Conservation (phyloP, 208 protist species). For the Porcisia hertigi region DNA sequence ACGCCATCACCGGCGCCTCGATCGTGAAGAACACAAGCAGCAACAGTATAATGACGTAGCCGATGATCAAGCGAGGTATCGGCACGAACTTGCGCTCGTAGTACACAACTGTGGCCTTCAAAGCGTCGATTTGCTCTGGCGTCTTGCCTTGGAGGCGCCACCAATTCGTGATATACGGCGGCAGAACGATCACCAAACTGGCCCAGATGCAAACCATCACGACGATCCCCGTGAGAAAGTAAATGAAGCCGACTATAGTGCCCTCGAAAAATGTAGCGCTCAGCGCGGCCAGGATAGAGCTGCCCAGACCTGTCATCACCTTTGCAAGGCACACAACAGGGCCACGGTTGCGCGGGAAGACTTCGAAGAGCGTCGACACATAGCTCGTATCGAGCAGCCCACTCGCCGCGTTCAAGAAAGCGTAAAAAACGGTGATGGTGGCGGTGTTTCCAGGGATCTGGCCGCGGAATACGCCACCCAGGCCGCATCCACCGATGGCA, state of each 20-base stretch:
- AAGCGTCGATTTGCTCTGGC: constrained; percentile 33
- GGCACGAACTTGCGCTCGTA: constrained; percentile 68
- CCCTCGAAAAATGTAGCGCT: constrained; percentile 51
- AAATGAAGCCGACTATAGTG: constrained; percentile 54
- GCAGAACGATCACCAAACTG: constrained; percentile 50
- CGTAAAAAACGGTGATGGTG: constrained; percentile 62
- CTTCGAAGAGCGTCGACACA: constrained; percentile 55
- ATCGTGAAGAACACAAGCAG: constrained; percentile 65
- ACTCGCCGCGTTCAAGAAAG: constrained; percentile 53
- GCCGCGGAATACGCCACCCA: constrained; percentile 39
- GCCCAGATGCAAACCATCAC: constrained; percentile 47
- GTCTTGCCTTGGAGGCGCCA: constrained; percentile 59
- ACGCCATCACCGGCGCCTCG: constrained; percentile 52
- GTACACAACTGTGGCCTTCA: constrained; percentile 31
- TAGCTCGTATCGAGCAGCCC: constrained; percentile 54
- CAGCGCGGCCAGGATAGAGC: constrained; percentile 51
- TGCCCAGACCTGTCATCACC: constrained; percentile 75
- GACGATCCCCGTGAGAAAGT: constrained; percentile 47
- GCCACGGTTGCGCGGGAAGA: constrained; percentile 71
- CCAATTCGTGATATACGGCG: constrained; percentile 68
- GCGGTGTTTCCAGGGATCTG: constrained; percentile 51
- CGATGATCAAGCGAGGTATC: constrained; percentile 39
- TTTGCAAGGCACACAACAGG: constrained; percentile 67
- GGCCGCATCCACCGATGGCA: constrained; percentile 42
- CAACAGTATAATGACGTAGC: constrained; percentile 40